phyloP scores from a whole-genome alignment of 2,329 filamentous ascomycete genomes.

The Neonectria faginata region DNA sequence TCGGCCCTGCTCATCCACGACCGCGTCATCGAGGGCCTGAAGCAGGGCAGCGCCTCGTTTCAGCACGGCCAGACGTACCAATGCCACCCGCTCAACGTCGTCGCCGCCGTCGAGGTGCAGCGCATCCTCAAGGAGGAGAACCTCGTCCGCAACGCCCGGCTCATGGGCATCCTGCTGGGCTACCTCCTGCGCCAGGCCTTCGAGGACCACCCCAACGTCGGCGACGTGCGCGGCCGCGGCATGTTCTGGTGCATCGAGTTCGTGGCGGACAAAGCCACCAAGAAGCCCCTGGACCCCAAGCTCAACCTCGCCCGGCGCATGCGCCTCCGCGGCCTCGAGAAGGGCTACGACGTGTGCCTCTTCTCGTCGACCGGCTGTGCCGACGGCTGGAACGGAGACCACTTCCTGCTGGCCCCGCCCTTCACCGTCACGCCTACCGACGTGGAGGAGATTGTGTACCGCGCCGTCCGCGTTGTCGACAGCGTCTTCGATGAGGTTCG shows the following conservation, averaged over 20 bases:
- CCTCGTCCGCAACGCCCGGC: constrained; percentile 28
- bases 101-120: constrained; percentile 55
- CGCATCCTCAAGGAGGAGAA: constrained; percentile 32
- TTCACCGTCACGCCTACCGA: constrained; percentile 9
- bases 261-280: constrained; percentile 8
- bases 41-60: constrained; percentile 52
- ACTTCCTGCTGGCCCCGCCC: constrained; percentile 14
- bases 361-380: constrained; percentile 11
- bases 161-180: constrained; percentile 1
- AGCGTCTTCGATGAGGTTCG: constrained; percentile 7
- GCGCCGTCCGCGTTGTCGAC: constrained; percentile 11
- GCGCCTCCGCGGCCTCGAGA: constrained; percentile 11
- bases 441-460: constrained; percentile 12
- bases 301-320: constrained; percentile 12
- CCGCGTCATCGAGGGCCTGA: constrained; percentile 26
- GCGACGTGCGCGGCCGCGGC: constrained; percentile 37
- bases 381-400: constrained; percentile 11
- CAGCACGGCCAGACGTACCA: constrained; percentile 69
- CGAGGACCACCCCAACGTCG: constrained; percentile 28
- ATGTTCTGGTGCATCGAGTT: constrained; percentile 33
- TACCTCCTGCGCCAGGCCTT: constrained; percentile 27
- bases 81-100: constrained; percentile 54
- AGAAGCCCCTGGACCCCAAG: constrained; percentile 13
- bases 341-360: constrained; percentile 13
- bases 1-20: constrained; percentile 29